These are phyloP conservation scores for Taphrina confusa DNA, from an alignment of 1,139 yeast genomes.

Conservation along the genomic window DNA sequence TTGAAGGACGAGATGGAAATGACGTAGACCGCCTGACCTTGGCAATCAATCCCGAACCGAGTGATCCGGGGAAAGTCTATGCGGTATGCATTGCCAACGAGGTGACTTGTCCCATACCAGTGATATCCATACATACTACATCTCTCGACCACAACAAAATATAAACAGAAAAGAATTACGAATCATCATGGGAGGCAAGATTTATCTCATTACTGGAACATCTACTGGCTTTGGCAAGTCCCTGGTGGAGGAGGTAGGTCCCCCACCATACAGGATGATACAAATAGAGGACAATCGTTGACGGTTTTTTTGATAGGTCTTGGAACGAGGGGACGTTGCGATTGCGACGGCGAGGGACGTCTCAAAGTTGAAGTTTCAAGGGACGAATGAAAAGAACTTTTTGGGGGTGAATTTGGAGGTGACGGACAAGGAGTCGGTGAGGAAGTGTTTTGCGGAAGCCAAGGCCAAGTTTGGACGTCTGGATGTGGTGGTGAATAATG, in stretches of 20 bases:
- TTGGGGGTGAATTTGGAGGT: constrained; percentile 21
- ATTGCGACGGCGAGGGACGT: constrained; percentile 7
- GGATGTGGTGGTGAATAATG: constrained; percentile 35
- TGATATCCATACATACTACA: too few relatives aligned
- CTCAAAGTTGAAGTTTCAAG: constrained; percentile 3
- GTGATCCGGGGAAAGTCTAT: too few relatives aligned
- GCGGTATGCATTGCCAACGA: too few relatives aligned
- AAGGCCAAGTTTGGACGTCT: constrained; percentile 25
- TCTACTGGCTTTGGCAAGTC: constrained; percentile 25
- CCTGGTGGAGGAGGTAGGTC: constrained; percentile 9
- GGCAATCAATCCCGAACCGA: too few relatives aligned
- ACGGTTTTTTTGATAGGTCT: background rate
- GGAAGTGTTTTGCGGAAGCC: constrained; percentile 14
- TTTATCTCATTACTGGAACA: constrained; percentile 16
- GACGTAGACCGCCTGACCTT: too few relatives aligned
- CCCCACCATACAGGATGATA: background rate
- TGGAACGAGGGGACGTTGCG: background rate
- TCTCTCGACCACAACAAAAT: too few relatives aligned
- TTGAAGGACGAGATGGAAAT: too few relatives aligned
- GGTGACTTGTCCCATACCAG: too few relatives aligned
- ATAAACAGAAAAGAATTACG: too few relatives aligned
- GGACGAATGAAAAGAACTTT: constrained; percentile 10
- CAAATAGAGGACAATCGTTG: background rate
- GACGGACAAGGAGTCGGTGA: constrained; percentile 9
- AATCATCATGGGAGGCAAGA: background rate